phyloP scores from a whole-genome alignment of 106 monocot genomes.

The Acanthochlamys bracteata region DNA sequence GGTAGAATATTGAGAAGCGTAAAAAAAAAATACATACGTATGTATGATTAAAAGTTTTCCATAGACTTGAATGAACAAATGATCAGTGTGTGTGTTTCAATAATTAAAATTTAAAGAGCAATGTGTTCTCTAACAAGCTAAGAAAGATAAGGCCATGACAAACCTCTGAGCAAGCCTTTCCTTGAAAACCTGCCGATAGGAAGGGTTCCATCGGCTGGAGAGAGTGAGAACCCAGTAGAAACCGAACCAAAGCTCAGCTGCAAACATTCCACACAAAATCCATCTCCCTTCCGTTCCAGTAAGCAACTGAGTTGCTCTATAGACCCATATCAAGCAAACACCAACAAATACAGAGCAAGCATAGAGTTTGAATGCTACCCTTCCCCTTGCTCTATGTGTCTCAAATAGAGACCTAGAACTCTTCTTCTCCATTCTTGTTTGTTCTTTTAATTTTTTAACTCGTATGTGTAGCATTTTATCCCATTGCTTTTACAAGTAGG shows the following conservation, averaged over 20 bases:
- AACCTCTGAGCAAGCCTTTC: constrained; percentile 34
- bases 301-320: constrained; percentile 29
- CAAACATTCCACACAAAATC: constrained; percentile 30
- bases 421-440: neutral
- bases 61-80: no score
- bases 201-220: constrained; percentile 26
- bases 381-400: constrained; percentile 11
- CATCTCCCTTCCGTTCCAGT: constrained; percentile 7
- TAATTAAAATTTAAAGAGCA: no score
- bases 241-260: constrained; percentile 45
- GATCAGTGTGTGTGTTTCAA: no score
- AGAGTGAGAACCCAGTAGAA: constrained; percentile 42
- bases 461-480: no score
- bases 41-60: no score
- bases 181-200: constrained; percentile 33
- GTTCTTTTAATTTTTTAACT: constrained; percentile 7
- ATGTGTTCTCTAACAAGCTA: no score
- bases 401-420: constrained; percentile 18
- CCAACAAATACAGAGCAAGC: constrained; percentile 27
- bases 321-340: no score
- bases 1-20: no score
- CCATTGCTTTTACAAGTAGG: no score
- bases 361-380: constrained; percentile 24
- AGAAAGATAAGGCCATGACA: no score
- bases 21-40: no score